Base-by-base conservation (phyloP, 1,139 yeast genomes). In the Sugiyamaella castrensis region DNA sequence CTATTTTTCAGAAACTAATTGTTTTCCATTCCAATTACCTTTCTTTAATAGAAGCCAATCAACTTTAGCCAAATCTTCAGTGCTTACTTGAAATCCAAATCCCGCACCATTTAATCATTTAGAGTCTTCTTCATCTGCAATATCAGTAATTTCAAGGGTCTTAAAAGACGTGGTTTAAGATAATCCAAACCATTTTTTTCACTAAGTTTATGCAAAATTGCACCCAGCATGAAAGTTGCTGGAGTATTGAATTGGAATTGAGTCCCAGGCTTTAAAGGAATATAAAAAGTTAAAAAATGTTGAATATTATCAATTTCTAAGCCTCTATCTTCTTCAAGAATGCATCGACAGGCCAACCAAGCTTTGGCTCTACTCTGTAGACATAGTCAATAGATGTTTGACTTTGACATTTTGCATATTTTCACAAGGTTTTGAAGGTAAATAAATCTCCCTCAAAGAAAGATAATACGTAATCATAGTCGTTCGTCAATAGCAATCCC, bases 401-500 rank as follows among this genome's bases (percentile, higher is more conserved):
- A 52, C 41, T 10, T 47, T 52, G 30, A 52, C 33, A 24, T 52
- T 45, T 34, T 37, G 43, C 54, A 51, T 47, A 36, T 51, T 51
- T 29, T 47, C 50, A 28, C 52, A 48, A 3, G 55, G 52, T 24
- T 15, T 35, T 10, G 37, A 26, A 11, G 54, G 50, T 12, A 52
- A 30, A 27, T 33, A 16, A n/a, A n/a, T n/a, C n/a, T n/a, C 47
- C 55, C 9, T 39, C 29, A 48, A 52, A 52, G 27, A 48, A 42
- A n/a, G 40, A 36, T 31, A 52, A 30, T 7, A 52, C 40, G 13
- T 31, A 26, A 38, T 53, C 56, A 33, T 27, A 45, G 42, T 9
- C 52, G 53, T 5, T 53, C 53, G 30, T 53, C 55, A 24, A 52
- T 41, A 8, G 53, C 53, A 36, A 53, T 46, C 19, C 54, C 53